phyloP scores from a whole-genome alignment of 805 yeast genomes.

The Metschnikowia koreensis region DNA sequence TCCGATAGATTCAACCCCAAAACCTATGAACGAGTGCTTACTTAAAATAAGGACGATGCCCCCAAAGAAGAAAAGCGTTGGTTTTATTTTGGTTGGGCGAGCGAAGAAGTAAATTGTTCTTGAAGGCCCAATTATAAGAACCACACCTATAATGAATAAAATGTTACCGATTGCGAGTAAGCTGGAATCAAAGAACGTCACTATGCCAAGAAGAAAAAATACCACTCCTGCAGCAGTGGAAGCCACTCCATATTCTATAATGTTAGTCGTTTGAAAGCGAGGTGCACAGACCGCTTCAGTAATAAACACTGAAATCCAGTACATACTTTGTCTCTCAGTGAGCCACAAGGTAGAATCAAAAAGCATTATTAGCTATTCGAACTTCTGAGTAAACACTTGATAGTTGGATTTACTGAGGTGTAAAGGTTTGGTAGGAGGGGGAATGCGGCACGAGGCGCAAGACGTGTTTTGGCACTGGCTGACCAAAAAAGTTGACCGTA shows the following conservation, averaged over 20 bases:
- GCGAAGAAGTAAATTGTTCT: constrained; percentile 81
- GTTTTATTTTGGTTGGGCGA: constrained; percentile 82
- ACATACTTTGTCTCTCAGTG: constrained; percentile 73
- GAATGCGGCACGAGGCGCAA: not conserved
- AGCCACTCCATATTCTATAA: constrained; percentile 82
- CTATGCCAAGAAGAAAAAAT: constrained; percentile 76
- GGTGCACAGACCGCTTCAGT: not conserved
- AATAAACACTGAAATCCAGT: too few relatives aligned
- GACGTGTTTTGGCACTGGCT: not conserved
- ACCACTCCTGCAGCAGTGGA: constrained; percentile 83
- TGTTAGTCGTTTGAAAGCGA: constrained; percentile 18
- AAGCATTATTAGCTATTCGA: constrained; percentile 11
- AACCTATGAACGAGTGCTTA: constrained; percentile 81
- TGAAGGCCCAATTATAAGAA: constrained; percentile 83
- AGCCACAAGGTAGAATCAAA: constrained; percentile 51
- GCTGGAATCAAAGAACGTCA: constrained; percentile 86
- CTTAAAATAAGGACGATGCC: constrained; percentile 77
- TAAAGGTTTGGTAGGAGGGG: constrained; percentile 6
- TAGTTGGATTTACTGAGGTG: constrained; percentile 5
- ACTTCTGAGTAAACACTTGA: not conserved
- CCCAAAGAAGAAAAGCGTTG: constrained; percentile 70
- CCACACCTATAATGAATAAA: constrained; percentile 74
- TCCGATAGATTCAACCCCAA: constrained; percentile 83
- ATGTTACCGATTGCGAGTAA: constrained; percentile 87
- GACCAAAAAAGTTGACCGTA: not conserved